Conservation (phyloP, 305 asterid species). For the Fraxinus latifolia region DNA sequence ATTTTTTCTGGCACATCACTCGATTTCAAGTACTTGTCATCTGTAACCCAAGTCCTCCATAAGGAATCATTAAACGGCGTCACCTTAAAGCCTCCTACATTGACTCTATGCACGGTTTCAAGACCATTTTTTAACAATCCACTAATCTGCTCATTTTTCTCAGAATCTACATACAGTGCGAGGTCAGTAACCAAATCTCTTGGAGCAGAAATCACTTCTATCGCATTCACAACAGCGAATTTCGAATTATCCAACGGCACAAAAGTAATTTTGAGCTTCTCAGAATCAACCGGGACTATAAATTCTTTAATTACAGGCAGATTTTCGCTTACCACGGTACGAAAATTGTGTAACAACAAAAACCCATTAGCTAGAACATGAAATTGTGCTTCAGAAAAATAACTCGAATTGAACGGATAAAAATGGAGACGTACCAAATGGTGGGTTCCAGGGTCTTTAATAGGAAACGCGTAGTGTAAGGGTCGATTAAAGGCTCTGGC, state of each 20-base stretch:
- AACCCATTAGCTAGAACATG: slow-evolving; percentile 78
- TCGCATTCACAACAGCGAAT: slow-evolving; percentile 70
- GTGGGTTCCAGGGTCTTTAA: slow-evolving; percentile 55
- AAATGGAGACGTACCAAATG: slow-evolving; percentile 84
- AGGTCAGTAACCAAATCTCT: slow-evolving; percentile 68
- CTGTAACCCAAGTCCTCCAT: slow-evolving; percentile 87
- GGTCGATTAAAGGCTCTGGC: slow-evolving; percentile 66
- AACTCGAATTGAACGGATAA: slow-evolving; percentile 22
- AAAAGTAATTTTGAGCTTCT: slow-evolving; percentile 46
- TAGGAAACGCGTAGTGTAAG: slow-evolving; percentile 49
- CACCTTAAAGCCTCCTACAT: slow-evolving; percentile 80
- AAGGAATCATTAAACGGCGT: slow-evolving; percentile 91
- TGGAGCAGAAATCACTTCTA: slow-evolving; percentile 89
- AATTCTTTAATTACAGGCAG: slow-evolving; percentile 59
- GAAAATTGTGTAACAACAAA: slow-evolving; percentile 50
- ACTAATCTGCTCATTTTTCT: slow-evolving; percentile 44
- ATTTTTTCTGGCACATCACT: slow-evolving; percentile 35
- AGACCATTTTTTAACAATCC: slow-evolving; percentile 64
- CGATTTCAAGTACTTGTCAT: slow-evolving; percentile 46
- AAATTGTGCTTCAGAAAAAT: slow-evolving; percentile 46
- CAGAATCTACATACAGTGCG: slow-evolving; percentile 46
- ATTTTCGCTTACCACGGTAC: slow-evolving; percentile 17
- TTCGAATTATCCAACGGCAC: slow-evolving; percentile 48
- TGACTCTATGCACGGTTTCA: slow-evolving; percentile 75
- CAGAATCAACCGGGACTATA: slow-evolving; percentile 49